Evolutionary conservation across 2,329 filamentous ascomycete species (phyloP).

Genomic region (Aspergillus uvarum): DNA sequence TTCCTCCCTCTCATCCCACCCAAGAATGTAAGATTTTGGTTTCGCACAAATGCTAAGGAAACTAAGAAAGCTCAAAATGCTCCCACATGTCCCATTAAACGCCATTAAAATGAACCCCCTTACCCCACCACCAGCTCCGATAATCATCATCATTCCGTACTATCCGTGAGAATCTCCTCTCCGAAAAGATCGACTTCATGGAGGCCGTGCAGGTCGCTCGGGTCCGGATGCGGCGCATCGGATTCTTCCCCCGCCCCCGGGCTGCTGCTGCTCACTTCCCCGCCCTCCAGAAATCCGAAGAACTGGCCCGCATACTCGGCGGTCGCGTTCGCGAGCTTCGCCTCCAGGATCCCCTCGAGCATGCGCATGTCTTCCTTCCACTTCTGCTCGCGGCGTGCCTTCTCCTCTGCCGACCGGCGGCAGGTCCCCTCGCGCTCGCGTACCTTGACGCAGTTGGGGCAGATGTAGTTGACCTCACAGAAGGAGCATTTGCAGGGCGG

Average conservation of each 20-base stretch:
- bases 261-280: neutral
- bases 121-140: neutral
- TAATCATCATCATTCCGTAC: constrained; percentile 1
- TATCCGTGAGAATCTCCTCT: constrained; percentile 8
- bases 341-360: constrained; percentile 41
- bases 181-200: neutral
- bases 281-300: constrained; percentile 31
- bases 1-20: neutral
- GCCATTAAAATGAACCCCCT: neutral
- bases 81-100: neutral
- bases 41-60: neutral
- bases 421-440: constrained; percentile 42
- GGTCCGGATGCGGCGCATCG: constrained; percentile 2
- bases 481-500: constrained; percentile 48
- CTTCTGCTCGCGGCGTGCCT: constrained; percentile 38
- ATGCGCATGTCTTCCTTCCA: constrained; percentile 44
- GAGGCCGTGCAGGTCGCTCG: neutral
- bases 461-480: constrained; percentile 45
- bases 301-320: constrained; percentile 45
- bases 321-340: constrained; percentile 44
- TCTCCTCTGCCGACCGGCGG: constrained; percentile 41
- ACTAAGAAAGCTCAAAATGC: neutral
- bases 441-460: constrained; percentile 45
- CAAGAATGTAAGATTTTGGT: neutral
- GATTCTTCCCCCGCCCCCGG: constrained; percentile 10